These are phyloP conservation scores for Xylogone sp. DNA, from an alignment of 2,329 filamentous ascomycete species.

Conservation along the genomic window DNA sequence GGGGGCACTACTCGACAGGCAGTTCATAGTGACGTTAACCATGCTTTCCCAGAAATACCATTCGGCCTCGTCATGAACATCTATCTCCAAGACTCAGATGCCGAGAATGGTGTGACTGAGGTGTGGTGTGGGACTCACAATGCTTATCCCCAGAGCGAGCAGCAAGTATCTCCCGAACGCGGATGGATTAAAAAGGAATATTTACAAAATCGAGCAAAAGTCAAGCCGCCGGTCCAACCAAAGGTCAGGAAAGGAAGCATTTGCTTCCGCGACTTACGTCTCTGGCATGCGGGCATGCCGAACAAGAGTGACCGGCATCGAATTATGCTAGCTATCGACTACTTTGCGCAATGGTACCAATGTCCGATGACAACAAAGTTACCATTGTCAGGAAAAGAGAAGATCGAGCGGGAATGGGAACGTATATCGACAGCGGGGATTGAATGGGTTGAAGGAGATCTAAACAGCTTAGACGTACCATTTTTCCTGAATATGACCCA, in stretches of 20 bases:
- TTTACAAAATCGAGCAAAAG: constrained; percentile 17
- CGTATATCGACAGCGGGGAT: not conserved
- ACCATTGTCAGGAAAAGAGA: not conserved
- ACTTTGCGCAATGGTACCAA: constrained; percentile 9
- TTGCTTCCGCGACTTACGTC: not conserved
- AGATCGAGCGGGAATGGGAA: constrained; percentile 1
- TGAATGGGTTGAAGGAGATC: not conserved
- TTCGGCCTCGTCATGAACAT: constrained; percentile 45
- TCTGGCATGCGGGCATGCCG: constrained; percentile 54
- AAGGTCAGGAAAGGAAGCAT: not conserved
- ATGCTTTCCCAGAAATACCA: constrained; percentile 45
- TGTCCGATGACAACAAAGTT: constrained; percentile 1
- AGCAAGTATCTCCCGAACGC: constrained; percentile 2
- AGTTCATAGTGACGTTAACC: constrained; percentile 56
- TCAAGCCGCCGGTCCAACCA: not conserved
- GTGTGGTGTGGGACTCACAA: constrained; percentile 46
- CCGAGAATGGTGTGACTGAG: constrained; percentile 44
- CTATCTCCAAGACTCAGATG: constrained; percentile 38
- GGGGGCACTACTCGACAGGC: constrained; percentile 42
- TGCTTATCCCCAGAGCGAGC: not conserved
- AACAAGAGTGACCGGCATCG: constrained; percentile 44
- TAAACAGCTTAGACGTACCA: not conserved
- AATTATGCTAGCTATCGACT: constrained; percentile 45
- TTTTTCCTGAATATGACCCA: not conserved
- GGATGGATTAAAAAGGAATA: constrained; percentile 18